Evolutionary conservation across 176 grass and related monocot species (phyloP), one percentile per base, ranked within the genome.

Genomic region (Juncus effusus): DNA sequence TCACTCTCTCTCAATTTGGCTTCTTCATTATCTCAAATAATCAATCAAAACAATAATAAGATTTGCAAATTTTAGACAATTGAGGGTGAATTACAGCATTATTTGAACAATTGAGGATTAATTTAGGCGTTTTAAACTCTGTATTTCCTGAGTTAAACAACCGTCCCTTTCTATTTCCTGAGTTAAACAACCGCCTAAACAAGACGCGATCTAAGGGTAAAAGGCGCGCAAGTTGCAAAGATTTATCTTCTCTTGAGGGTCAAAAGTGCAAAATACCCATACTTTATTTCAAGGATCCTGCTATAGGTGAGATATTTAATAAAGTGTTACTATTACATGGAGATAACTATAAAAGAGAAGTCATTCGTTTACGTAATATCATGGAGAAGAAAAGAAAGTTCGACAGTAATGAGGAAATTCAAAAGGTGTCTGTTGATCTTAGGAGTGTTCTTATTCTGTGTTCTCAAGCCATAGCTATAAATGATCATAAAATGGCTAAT

Each of bases 391-490:
- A 2, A 52, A 40, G 28, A 65, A 78, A 50, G 65, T 77, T 37
- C 7, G 69, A 67, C 38, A 59, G 19, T 40, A 58, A 78, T 65
- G 61, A 78, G 56, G 64, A 62, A 4, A 69, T 38, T 6, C 67
- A 78, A 47, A 58, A 42, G 39, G 64, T 59, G 38, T 56, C 60
- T 36, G 42, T 70, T 36, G 51, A 78, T 78, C 56, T 78, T 19
- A 70, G 64, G 51, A 58, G 64, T 61, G 38, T 78, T 12, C 75
- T 78, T 38, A 19, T 78, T 10, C 63, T 59, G 1, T 78, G 75
- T 19, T 65, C 75, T 41, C 64, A 70, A 69, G 75, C 75, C 16
- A 67, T 78, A 49, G 75, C 75, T 13, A 59, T 67, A 38, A 67
- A 78, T 70, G 75, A 78, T 56, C 16, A 67, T 4, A 53, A 16